A percentile compares a stretch with the other conserved stretches of the same genome.
Evolutionary conservation across 306 rosid genomes (phyloP).

Genomic region (Chamaecrista fasciculata): DNA sequence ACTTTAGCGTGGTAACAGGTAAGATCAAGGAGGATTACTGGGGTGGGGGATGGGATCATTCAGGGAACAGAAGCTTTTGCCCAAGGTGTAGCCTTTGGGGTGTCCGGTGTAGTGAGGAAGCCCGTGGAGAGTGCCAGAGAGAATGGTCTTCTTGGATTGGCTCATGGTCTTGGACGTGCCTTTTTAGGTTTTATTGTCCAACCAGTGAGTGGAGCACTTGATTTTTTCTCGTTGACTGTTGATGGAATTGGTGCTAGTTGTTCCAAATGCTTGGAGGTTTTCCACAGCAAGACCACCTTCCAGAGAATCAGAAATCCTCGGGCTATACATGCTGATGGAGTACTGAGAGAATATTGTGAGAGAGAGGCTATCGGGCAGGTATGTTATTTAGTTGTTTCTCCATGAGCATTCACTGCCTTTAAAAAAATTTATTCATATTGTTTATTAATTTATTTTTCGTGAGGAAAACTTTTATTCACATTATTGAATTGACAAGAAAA

Average conservation of each 20-base stretch:
- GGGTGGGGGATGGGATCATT: slow-evolving; percentile 90
- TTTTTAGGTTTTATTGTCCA: slow-evolving; percentile 86
- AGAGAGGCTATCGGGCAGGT: slow-evolving; percentile 96
- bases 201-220: slow-evolving; percentile 95
- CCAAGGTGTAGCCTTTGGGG: slow-evolving; percentile 97
- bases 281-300: slow-evolving; percentile 59
- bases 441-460: too few relatives aligned
- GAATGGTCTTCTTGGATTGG: slow-evolving; percentile 88
- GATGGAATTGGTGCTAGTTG: slow-evolving; percentile 99
- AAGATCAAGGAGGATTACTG: slow-evolving; percentile 91
- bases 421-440: too few relatives aligned
- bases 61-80: slow-evolving; percentile 98
- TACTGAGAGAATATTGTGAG: slow-evolving; percentile 81
- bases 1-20: slow-evolving; percentile 55
- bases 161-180: slow-evolving; percentile 96
- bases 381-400: slow-evolving; percentile 28
- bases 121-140: slow-evolving; percentile 92
- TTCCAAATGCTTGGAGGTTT: slow-evolving; percentile 87
- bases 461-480: neutral
- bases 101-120: slow-evolving; percentile 89
- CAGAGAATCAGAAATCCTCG: slow-evolving; percentile 89
- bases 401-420: neutral
- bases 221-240: slow-evolving; percentile 92
- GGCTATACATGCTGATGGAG: slow-evolving; percentile 65
- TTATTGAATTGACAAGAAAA: neutral